A percentile compares a stretch with the other conserved stretches of the same genome.
phyloP scores from a whole-genome alignment of 2,329 filamentous ascomycete genomes.

The Cryoendolithus antarcticus region DNA sequence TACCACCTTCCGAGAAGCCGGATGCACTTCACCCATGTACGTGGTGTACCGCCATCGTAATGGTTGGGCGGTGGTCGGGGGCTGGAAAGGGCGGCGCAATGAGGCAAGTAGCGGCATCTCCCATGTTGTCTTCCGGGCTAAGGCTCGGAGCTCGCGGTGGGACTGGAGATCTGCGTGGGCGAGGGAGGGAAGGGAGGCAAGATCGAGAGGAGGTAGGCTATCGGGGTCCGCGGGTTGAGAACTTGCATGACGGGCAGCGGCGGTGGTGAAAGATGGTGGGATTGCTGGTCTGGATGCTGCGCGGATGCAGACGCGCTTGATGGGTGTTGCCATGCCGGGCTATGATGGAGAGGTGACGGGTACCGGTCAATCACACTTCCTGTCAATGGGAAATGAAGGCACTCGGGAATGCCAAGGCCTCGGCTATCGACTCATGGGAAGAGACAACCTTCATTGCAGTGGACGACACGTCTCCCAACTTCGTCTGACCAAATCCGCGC shows the following conservation, averaged over 20 bases:
- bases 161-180: slow-evolving; percentile 81
- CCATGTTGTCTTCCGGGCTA: slow-evolving; percentile 79
- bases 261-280: slow-evolving; percentile 3
- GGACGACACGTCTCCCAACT: too few relatives aligned
- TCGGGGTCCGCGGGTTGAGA: slow-evolving; percentile 6
- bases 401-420: too few relatives aligned
- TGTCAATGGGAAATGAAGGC: too few relatives aligned
- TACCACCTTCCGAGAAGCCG: slow-evolving; percentile 85
- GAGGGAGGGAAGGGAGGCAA: slow-evolving; percentile 62
- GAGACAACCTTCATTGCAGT: too few relatives aligned
- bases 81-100: slow-evolving; percentile 70
- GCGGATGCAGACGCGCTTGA: too few relatives aligned
- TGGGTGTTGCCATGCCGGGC: too few relatives aligned
- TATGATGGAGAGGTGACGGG: too few relatives aligned
- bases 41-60: slow-evolving; percentile 94
- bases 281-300: slow-evolving; percentile 1
- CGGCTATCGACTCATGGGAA: too few relatives aligned
- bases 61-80: slow-evolving; percentile 54
- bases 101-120: slow-evolving; percentile 79
- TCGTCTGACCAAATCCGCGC: too few relatives aligned
- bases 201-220: slow-evolving; percentile 7
- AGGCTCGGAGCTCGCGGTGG: slow-evolving; percentile 78
- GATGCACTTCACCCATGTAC: slow-evolving; percentile 89
- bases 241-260: slow-evolving; percentile 3
- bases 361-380: too few relatives aligned